These are phyloP conservation scores for Eutypella sp. DNA, from an alignment of 2,329 filamentous ascomycete species.

Conservation along the genomic window DNA sequence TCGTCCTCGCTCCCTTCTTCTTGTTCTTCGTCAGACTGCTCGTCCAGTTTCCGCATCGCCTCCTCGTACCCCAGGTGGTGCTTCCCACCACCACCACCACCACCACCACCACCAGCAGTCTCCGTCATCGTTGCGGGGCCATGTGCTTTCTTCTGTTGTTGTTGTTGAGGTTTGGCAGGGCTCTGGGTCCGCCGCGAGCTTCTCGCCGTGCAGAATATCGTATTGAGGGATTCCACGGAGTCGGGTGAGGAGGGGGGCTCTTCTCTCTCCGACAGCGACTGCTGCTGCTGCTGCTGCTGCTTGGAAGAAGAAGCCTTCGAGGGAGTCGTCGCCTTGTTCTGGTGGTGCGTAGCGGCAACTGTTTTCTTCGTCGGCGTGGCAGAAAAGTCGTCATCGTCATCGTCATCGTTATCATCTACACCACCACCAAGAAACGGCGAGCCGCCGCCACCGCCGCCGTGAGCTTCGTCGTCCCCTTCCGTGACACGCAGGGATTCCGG, in stretches of 20 bases:
- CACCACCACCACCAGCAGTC: too few relatives aligned
- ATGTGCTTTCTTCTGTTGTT: slow-evolving; percentile 23
- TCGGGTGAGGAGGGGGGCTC: slow-evolving; percentile 11
- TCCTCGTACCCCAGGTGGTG: slow-evolving; percentile 38
- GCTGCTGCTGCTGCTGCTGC: too few relatives aligned
- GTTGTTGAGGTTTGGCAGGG: slow-evolving; percentile 23
- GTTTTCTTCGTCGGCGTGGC: not conserved
- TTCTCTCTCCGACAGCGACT: too few relatives aligned
- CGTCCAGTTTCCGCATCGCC: slow-evolving; percentile 38
- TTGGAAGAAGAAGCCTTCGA: too few relatives aligned
- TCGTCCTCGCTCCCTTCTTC: slow-evolving; percentile 20
- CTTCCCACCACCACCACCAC: too few relatives aligned
- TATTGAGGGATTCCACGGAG: slow-evolving; percentile 20
- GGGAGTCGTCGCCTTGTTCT: not conserved
- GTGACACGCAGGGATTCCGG: slow-evolving; percentile 17
- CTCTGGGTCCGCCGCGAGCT: slow-evolving; percentile 33
- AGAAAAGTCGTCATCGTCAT: slow-evolving; percentile 5
- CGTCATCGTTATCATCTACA: not conserved
- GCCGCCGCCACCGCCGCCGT: not conserved
- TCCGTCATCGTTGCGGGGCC: slow-evolving; percentile 6
- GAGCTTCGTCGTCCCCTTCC: slow-evolving; percentile 8
- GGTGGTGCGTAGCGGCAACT: not conserved
- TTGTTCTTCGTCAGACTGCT: slow-evolving; percentile 19
- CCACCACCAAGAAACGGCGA: slow-evolving; percentile 6
- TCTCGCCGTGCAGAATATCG: slow-evolving; percentile 37